Conservation (phyloP, 495 filamentous ascomycete genomes). For the Penicillium macrosclerotiorum region DNA sequence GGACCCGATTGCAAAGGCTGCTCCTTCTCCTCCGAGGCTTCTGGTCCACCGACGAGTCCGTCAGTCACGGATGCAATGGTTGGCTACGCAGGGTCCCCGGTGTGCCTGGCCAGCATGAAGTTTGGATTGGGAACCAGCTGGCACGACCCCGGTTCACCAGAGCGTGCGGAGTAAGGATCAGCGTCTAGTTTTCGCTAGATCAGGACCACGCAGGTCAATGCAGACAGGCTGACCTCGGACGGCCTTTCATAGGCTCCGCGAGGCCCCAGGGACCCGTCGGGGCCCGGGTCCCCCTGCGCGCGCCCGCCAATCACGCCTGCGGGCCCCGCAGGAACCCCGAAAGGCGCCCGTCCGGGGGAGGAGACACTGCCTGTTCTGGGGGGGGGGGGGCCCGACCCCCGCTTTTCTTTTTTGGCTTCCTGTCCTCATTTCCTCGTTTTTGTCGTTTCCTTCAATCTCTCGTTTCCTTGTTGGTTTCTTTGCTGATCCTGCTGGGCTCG, state of each 20-base stretch:
- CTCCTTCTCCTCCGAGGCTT: too few relatives aligned
- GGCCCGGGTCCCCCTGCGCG: too few relatives aligned
- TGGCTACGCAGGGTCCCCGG: too few relatives aligned
- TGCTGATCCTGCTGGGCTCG: neutral
- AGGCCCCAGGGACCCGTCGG: too few relatives aligned
- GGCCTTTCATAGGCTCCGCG: neutral
- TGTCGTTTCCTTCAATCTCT: too few relatives aligned
- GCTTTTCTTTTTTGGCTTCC: neutral
- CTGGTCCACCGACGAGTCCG: too few relatives aligned
- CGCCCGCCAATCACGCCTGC: conserved; percentile 1
- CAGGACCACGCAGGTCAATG: neutral
- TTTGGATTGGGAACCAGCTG: neutral
- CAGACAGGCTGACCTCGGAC: neutral
- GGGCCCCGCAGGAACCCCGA: neutral
- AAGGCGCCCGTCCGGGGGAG: conserved; percentile 3
- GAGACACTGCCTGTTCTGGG: neutral
- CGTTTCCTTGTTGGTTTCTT: too few relatives aligned
- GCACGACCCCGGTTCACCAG: neutral
- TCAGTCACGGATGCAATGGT: too few relatives aligned
- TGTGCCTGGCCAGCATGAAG: too few relatives aligned
- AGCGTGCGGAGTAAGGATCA: neutral
- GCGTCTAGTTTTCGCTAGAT: too few relatives aligned
- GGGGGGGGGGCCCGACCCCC: conserved; percentile 6
- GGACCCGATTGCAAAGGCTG: too few relatives aligned
- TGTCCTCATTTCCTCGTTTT: neutral